Evolutionary conservation across 2,329 filamentous ascomycete genomes (phyloP).

Genomic region (Aspergillus tamarii): DNA sequence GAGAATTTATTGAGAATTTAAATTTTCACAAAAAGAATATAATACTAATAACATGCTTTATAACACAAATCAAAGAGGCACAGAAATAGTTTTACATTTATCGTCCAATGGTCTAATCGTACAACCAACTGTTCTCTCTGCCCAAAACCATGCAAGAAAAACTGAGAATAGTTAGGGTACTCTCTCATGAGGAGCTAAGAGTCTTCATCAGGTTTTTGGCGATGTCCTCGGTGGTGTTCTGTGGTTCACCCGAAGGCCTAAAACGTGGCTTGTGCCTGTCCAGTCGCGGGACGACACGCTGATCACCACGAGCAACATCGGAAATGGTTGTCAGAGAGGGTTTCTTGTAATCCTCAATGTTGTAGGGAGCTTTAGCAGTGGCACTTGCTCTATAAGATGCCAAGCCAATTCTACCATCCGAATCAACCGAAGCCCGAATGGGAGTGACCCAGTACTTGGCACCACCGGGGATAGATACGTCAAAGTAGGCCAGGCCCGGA

Average conservation of each 20-base stretch:
- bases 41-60: conserved; percentile 23
- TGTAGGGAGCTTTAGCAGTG: conserved; percentile 40
- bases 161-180: not conserved
- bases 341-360: conserved; percentile 39
- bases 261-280: conserved; percentile 31
- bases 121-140: conserved; percentile 29
- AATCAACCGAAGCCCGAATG: conserved; percentile 49
- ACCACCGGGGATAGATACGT: conserved; percentile 52
- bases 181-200: conserved; percentile 25
- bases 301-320: conserved; percentile 28
- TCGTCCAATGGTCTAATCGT: conserved; percentile 36
- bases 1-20: not conserved
- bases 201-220: conserved; percentile 36
- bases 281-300: conserved; percentile 34
- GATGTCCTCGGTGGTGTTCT: conserved; percentile 30
- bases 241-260: conserved; percentile 16
- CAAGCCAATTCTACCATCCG: conserved; percentile 49
- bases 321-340: conserved; percentile 31
- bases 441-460: conserved; percentile 57
- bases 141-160: conserved; percentile 11
- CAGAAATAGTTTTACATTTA: conserved; percentile 33
- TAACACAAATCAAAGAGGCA: conserved; percentile 31
- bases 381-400: conserved; percentile 36
- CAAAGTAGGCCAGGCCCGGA: conserved; percentile 47
- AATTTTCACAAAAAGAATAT: conserved; percentile 10